These are phyloP conservation scores for Calonectria fujianensis DNA, from an alignment of 2,329 filamentous ascomycete genomes.

Conservation along the genomic window DNA sequence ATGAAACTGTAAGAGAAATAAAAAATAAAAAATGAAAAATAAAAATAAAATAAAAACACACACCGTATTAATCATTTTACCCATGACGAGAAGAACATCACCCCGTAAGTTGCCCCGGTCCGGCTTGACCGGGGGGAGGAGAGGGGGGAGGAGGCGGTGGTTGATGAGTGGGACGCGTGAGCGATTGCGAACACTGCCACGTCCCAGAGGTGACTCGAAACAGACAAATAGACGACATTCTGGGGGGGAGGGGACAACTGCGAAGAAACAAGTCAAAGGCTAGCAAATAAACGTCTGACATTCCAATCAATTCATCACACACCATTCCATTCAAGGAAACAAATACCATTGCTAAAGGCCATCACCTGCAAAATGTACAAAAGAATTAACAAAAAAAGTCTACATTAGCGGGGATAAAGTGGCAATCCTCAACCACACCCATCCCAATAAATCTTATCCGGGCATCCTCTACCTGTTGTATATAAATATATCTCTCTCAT, in stretches of 20 bases:
- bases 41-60: neutral
- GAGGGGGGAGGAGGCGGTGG: constrained; percentile 11
- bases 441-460: constrained; percentile 7
- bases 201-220: constrained; percentile 20
- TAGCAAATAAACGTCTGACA: constrained; percentile 22
- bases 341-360: neutral
- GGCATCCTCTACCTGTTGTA: constrained; percentile 46
- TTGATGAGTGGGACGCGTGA: constrained; percentile 26
- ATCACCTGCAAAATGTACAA: neutral
- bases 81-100: neutral
- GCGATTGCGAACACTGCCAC: constrained; percentile 28
- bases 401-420: constrained; percentile 1
- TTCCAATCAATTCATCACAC: constrained; percentile 12
- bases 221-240: constrained; percentile 11
- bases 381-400: neutral
- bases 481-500: constrained; percentile 21
- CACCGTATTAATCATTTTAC: neutral
- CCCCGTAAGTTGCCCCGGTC: neutral
- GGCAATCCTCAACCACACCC: neutral
- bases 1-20: neutral
- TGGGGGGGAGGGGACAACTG: neutral
- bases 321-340: neutral
- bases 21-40: neutral
- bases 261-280: neutral
- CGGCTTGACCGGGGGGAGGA: neutral